Percentiles rank a stretch among this genome's conserved stretches.
These are phyloP conservation scores for Balansia obtecta DNA, from an alignment of 2,329 filamentous ascomycete species.

Conservation along the genomic window DNA sequence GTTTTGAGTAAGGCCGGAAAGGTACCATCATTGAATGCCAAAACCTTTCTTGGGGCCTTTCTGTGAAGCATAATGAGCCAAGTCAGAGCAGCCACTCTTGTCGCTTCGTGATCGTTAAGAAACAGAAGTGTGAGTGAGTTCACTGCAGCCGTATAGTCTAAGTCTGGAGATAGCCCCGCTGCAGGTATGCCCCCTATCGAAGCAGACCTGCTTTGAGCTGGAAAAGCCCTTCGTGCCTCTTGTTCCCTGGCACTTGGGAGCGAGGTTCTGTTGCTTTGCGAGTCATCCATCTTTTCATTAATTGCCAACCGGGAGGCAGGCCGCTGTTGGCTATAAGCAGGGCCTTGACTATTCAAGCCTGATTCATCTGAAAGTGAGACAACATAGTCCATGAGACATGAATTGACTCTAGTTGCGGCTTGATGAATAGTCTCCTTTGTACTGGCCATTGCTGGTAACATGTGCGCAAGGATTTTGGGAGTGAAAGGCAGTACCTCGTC, in stretches of 20 bases:
- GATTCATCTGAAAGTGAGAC: constrained; percentile 73
- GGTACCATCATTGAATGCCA: constrained; percentile 93
- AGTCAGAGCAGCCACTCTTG: constrained; percentile 80
- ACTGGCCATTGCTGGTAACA: constrained; percentile 88
- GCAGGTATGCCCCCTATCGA: constrained; percentile 33
- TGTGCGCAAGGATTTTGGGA: constrained; percentile 79
- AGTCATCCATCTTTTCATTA: constrained; percentile 32
- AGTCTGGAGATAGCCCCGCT: constrained; percentile 43
- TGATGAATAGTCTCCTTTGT: constrained; percentile 80
- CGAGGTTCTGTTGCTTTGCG: constrained; percentile 37
- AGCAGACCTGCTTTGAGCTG: constrained; percentile 33
- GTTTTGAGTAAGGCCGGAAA: constrained; percentile 95
- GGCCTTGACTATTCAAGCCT: constrained; percentile 15
- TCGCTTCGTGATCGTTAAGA: constrained; percentile 92
- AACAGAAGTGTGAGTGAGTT: constrained; percentile 88
- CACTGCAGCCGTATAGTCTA: constrained; percentile 94
- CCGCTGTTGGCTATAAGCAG: constrained; percentile 15
- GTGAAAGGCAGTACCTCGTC: constrained; percentile 94
- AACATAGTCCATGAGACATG: constrained; percentile 85
- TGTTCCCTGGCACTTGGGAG: constrained; percentile 41
- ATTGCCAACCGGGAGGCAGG: constrained; percentile 30
- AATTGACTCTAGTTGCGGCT: constrained; percentile 81
- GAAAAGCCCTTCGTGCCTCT: constrained; percentile 39
- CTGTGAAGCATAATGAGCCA: constrained; percentile 98
- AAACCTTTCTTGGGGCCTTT: constrained; percentile 83